A percentile compares a stretch with the other conserved stretches of the same genome.
phyloP scores from a whole-genome alignment of 1,139 yeast genomes.

The Saccharomycopsis phalli region DNA sequence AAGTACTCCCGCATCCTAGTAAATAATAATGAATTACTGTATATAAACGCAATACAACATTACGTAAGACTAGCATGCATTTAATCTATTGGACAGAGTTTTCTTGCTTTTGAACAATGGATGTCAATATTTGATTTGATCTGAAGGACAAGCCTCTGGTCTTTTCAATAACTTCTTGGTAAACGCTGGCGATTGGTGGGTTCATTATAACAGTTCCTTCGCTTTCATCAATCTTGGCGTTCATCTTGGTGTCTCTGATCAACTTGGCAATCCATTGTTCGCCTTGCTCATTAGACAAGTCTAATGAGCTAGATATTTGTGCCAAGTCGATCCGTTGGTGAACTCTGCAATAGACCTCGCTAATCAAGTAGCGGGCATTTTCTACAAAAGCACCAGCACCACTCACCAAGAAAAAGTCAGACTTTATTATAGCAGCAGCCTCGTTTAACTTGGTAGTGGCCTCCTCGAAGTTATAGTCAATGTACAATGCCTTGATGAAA shows the following conservation, averaged over 20 bases:
- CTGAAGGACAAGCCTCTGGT: slow-evolving; percentile 52
- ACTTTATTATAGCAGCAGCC: slow-evolving; percentile 36
- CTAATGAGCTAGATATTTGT: slow-evolving; percentile 35
- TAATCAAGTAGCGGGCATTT: slow-evolving; percentile 39
- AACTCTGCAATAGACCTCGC: slow-evolving; percentile 46
- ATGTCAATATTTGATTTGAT: slow-evolving; percentile 42
- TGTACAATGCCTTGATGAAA: slow-evolving; percentile 43
- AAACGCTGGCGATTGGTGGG: slow-evolving; percentile 37
- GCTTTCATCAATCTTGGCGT: slow-evolving; percentile 41
- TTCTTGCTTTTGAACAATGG: slow-evolving; percentile 30
- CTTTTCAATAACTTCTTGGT: slow-evolving; percentile 51
- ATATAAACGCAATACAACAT: background rate
- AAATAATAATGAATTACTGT: background rate
- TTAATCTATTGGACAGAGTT: slow-evolving; percentile 11
- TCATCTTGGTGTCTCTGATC: slow-evolving; percentile 40
- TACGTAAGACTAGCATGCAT: background rate
- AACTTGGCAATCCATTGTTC: slow-evolving; percentile 43
- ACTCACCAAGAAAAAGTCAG: slow-evolving; percentile 47
- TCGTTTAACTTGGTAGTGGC: slow-evolving; percentile 40
- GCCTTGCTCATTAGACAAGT: slow-evolving; percentile 37
- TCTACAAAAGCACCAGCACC: slow-evolving; percentile 35
- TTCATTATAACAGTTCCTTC: slow-evolving; percentile 40
- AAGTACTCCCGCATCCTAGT: slow-evolving; percentile 9
- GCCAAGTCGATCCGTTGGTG: slow-evolving; percentile 40
- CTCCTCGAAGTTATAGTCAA: slow-evolving; percentile 46